Conservation (phyloP, 2,329 filamentous ascomycete species). For the Cordyceps javanica region DNA sequence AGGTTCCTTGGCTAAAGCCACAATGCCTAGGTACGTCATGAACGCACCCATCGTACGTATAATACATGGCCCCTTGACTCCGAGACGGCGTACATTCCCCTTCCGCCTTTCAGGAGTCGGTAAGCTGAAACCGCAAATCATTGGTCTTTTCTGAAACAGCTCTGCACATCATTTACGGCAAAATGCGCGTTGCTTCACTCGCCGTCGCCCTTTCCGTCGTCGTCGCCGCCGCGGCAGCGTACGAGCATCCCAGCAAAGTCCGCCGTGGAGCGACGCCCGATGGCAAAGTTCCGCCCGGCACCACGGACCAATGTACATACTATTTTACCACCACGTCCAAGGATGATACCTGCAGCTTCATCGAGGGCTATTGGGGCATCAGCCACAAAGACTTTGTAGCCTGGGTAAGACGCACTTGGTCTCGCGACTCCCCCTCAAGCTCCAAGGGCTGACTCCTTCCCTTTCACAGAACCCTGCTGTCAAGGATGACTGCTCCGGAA, state of each 20-base stretch:
- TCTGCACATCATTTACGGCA: not conserved
- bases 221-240: not conserved
- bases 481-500: slow-evolving; percentile 5
- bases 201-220: not conserved
- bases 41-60: not conserved
- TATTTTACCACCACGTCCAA: not conserved
- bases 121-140: not conserved
- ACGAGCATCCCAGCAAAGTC: not conserved
- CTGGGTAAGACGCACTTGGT: not conserved
- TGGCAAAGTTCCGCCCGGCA: not conserved
- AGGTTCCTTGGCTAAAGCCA: not conserved
- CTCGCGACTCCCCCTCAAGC: not conserved
- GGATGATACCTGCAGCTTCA: not conserved
- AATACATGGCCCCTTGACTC: not conserved
- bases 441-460: not conserved
- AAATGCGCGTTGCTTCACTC: not conserved
- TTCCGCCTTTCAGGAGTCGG: not conserved
- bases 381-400: slow-evolving; percentile 5
- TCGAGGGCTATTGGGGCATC: slow-evolving; percentile 6
- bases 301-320: slow-evolving; percentile 5
- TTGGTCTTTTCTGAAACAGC: not conserved
- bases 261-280: not conserved
- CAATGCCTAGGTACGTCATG: not conserved
- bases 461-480: slow-evolving; percentile 12
- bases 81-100: not conserved